phyloP scores from a whole-genome alignment of 352 stramenopile genomes.

The Globisporangium acanthophoron region DNA sequence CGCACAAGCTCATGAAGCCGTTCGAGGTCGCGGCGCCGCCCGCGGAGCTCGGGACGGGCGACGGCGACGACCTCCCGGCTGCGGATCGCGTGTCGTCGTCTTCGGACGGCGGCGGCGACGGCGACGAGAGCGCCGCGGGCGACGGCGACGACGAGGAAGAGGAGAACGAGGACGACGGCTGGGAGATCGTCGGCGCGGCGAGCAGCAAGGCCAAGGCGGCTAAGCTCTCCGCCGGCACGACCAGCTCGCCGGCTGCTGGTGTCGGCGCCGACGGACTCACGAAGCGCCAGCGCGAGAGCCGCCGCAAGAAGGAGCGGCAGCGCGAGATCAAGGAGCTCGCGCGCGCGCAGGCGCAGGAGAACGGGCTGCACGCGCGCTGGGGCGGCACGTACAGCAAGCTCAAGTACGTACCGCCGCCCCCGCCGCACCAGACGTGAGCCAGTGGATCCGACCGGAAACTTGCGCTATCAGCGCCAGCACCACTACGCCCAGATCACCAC shows the following conservation, averaged over 20 bases:
- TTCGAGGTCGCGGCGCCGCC: background rate
- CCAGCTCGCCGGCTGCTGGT: conserved; percentile 1
- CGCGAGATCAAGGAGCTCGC: conserved; percentile 70
- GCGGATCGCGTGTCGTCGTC: background rate
- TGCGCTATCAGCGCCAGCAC: conserved; percentile 2
- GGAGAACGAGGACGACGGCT: conserved; percentile 57
- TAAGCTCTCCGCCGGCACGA: conserved; percentile 3
- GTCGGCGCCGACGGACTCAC: conserved; percentile 48
- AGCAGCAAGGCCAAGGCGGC: conserved; percentile 2
- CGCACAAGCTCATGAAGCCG: conserved; percentile 38
- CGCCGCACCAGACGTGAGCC: background rate
- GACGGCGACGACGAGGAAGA: conserved; percentile 42
- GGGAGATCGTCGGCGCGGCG: conserved; percentile 52
- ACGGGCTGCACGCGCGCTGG: conserved; percentile 66
- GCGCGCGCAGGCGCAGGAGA: conserved; percentile 58
- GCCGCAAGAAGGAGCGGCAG: conserved; percentile 73
- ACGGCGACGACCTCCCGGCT: background rate
- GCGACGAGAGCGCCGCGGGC: conserved; percentile 12
- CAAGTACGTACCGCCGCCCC: conserved; percentile 60
- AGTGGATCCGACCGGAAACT: background rate
- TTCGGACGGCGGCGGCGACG: conserved; percentile 4
- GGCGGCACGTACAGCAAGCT: conserved; percentile 39
- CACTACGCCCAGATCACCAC: background rate
- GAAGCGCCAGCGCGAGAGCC: conserved; percentile 75
- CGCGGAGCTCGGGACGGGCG: background rate